Conservation (phyloP, 2,329 filamentous ascomycete genomes). For the Penicillium hordei region DNA sequence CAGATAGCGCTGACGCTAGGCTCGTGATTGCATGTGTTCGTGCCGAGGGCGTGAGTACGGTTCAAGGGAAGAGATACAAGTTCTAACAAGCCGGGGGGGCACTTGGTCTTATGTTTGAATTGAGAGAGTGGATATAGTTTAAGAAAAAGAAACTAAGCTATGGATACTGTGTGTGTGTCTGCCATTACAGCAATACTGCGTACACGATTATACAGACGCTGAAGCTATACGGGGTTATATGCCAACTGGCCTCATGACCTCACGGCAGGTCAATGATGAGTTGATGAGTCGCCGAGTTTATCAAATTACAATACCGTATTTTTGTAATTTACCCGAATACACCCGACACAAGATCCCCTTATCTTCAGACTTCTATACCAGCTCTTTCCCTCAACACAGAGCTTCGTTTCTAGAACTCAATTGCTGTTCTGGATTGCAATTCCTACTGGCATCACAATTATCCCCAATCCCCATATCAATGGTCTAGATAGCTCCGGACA, state of each 20-base stretch:
- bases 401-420: not conserved
- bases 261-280: constrained; percentile 9
- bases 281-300: constrained; percentile 3
- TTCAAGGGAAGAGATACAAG: not conserved
- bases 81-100: not conserved
- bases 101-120: not conserved
- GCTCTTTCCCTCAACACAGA: too few relatives aligned
- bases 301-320: constrained; percentile 3
- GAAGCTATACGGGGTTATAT: not conserved
- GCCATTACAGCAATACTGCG: constrained; percentile 2
- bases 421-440: not conserved
- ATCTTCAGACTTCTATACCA: not conserved
- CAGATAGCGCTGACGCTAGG: not conserved
- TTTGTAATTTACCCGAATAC: constrained; percentile 10
- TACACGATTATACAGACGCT: not conserved
- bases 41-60: constrained; percentile 1
- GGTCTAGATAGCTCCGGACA: not conserved
- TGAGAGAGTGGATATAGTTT: not conserved
- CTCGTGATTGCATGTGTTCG: constrained; percentile 3
- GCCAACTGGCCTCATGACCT: constrained; percentile 10
- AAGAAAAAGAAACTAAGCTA: constrained; percentile 2
- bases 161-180: not conserved
- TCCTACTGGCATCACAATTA: not conserved
- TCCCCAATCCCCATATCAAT: not conserved
- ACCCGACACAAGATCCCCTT: constrained; percentile 3